phyloP scores from a whole-genome alignment of 306 rosid genomes.

The Vachellia collinsii region DNA sequence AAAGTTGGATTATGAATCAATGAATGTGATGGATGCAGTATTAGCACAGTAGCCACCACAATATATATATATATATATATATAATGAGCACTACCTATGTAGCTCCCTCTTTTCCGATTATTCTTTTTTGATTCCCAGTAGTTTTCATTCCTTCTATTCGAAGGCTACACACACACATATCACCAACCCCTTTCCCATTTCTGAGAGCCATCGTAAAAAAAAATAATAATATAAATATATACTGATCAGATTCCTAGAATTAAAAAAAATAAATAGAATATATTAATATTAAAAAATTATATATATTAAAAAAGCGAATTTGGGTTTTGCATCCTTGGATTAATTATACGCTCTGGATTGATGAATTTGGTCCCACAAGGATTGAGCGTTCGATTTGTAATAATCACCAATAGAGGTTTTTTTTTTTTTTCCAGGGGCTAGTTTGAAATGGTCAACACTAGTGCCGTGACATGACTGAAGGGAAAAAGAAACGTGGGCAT shows the following conservation, averaged over 20 bases:
- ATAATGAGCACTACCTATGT: no score
- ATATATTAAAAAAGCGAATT: background rate
- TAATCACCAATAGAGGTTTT: background rate
- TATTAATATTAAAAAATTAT: background rate
- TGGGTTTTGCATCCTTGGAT: background rate
- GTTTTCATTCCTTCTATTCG: background rate
- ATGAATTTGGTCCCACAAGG: background rate
- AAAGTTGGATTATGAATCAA: constrained; percentile 55
- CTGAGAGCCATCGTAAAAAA: background rate
- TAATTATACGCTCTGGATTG: background rate
- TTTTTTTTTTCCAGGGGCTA: background rate
- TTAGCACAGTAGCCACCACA: constrained; percentile 42
- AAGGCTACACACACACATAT: background rate
- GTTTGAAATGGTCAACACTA: background rate
- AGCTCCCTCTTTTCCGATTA: background rate
- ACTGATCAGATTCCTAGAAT: background rate
- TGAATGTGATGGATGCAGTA: constrained; percentile 57
- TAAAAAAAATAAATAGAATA: background rate
- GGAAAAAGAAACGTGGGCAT: background rate
- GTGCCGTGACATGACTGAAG: background rate
- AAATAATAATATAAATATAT: background rate
- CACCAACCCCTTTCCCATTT: background rate
- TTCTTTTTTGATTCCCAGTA: background rate
- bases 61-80: no score
- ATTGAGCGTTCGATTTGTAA: background rate